Percentiles rank a stretch among this genome's conserved stretches.
Evolutionary conservation across 2,329 filamentous ascomycete genomes (phyloP).

Genomic region (Xylariaceae sp.): DNA sequence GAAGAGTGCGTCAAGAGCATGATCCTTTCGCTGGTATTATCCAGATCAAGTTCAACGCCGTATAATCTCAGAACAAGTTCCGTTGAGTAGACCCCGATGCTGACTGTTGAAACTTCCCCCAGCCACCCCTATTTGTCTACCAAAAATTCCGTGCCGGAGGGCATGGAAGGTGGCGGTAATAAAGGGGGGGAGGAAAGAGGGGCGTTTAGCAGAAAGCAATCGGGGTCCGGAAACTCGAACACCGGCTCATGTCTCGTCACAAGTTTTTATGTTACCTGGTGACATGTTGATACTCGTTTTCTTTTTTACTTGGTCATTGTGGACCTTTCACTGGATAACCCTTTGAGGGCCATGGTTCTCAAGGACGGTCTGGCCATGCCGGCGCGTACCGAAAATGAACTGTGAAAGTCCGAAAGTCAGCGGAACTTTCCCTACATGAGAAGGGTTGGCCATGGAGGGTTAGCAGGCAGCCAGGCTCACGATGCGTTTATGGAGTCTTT

Average conservation of each 20-base stretch:
- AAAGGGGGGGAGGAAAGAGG: not conserved
- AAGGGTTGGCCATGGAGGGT: not conserved
- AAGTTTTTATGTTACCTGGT: constrained; percentile 32
- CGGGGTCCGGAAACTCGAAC: constrained; percentile 30
- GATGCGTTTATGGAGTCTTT: constrained; percentile 11
- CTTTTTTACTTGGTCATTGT: constrained; percentile 19
- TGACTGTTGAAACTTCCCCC: not conserved
- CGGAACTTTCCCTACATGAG: not conserved
- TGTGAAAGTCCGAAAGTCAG: constrained; percentile 15
- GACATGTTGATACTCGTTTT: constrained; percentile 28
- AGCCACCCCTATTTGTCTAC: constrained; percentile 12
- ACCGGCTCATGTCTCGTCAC: constrained; percentile 35
- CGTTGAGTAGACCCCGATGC: constrained; percentile 14
- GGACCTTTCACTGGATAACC: constrained; percentile 9
- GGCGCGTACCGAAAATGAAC: constrained; percentile 28
- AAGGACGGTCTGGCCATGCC: constrained; percentile 20
- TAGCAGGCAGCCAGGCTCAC: constrained; percentile 23
- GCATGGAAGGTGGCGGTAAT: not conserved
- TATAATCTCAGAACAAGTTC: constrained; percentile 70
- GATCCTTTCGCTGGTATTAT: constrained; percentile 99
- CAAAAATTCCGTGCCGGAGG: not conserved
- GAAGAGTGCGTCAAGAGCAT: constrained; percentile 59
- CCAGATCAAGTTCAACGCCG: constrained; percentile 93
- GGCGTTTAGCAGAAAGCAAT: constrained; percentile 9
- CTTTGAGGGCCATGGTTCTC: constrained; percentile 26